Evolutionary conservation across 2,329 filamentous ascomycete genomes (phyloP).

Genomic region (Aspergillus alliaceus): DNA sequence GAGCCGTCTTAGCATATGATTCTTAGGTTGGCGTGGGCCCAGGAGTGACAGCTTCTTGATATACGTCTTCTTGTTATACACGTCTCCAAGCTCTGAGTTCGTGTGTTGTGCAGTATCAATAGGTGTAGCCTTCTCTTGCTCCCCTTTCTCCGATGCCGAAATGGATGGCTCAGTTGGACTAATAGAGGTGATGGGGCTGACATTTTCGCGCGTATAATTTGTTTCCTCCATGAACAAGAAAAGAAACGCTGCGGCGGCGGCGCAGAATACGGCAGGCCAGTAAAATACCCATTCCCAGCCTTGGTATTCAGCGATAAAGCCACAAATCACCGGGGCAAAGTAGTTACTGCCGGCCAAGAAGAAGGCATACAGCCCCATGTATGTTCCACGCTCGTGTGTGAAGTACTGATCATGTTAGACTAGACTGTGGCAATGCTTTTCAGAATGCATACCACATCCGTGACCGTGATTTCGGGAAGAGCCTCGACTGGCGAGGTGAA

Average conservation of each 20-base stretch:
- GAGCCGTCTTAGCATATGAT: conserved; percentile 34
- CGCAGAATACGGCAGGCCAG: conserved; percentile 54
- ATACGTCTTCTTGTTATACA: conserved; percentile 33
- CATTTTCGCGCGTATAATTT: conserved; percentile 44
- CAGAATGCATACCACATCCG: conserved; percentile 38
- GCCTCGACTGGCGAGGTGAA: conserved; percentile 44
- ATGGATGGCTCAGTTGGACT: not conserved
- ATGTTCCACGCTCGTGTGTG: conserved; percentile 42
- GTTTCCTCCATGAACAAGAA: conserved; percentile 60
- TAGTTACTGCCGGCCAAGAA: conserved; percentile 44
- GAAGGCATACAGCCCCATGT: conserved; percentile 43
- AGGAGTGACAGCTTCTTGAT: conserved; percentile 33
- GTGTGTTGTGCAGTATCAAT: not conserved
- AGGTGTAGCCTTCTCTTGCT: conserved; percentile 19
- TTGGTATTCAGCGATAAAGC: conserved; percentile 48
- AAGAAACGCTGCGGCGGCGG: conserved; percentile 46
- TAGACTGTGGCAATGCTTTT: not conserved
- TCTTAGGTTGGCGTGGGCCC: conserved; percentile 26
- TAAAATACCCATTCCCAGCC: conserved; percentile 52
- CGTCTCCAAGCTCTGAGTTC: conserved; percentile 17
- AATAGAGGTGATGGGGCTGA: conserved; percentile 8
- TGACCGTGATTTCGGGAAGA: conserved; percentile 42
- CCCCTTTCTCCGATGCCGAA: conserved; percentile 11
- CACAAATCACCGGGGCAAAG: conserved; percentile 47
- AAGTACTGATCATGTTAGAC: conserved; percentile 35